A percentile compares a stretch with the other conserved stretches of the same genome.
phyloP scores from a whole-genome alignment of 2,329 filamentous ascomycete species.

The Uncinocarpus reesii region DNA sequence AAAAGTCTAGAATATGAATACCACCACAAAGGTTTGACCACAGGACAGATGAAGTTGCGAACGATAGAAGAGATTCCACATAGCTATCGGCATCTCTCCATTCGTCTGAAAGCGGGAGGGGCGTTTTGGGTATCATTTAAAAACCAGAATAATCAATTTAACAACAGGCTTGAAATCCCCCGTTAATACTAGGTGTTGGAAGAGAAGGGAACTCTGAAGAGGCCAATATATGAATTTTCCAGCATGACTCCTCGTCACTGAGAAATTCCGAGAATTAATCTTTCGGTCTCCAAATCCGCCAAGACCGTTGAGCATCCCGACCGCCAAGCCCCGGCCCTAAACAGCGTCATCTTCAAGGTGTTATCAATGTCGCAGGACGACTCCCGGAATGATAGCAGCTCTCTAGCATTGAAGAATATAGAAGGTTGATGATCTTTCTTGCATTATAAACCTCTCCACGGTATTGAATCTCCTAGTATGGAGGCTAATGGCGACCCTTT shows the following conservation, averaged over 20 bases:
- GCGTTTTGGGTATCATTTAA: slow-evolving; percentile 39
- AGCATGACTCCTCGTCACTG: not conserved
- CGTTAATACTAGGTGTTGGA: too few species aligned
- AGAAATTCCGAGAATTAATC: not conserved
- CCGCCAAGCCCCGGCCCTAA: slow-evolving; percentile 1
- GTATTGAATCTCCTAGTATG: slow-evolving; percentile 25
- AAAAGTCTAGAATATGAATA: slow-evolving; percentile 95
- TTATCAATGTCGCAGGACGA: not conserved
- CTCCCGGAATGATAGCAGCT: not conserved
- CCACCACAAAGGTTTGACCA: slow-evolving; percentile 89
- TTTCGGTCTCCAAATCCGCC: slow-evolving; percentile 4
- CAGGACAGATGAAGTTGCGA: slow-evolving; percentile 61
- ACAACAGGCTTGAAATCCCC: too few species aligned
- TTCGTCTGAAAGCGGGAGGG: slow-evolving; percentile 58
- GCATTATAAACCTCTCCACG: too few species aligned
- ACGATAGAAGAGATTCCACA: slow-evolving; percentile 64
- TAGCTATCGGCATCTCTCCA: slow-evolving; percentile 68
- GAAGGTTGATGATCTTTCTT: too few species aligned
- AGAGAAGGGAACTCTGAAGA: not conserved
- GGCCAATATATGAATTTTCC: not conserved
- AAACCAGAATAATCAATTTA: too few species aligned
- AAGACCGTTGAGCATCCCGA: slow-evolving; percentile 13
- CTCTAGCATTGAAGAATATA: not conserved
- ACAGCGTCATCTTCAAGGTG: slow-evolving; percentile 4
- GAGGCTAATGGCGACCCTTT: slow-evolving; percentile 33